These are phyloP conservation scores for Russula sp. DNA, from an alignment of 768 basidiomycete genomes.

Conservation along the genomic window DNA sequence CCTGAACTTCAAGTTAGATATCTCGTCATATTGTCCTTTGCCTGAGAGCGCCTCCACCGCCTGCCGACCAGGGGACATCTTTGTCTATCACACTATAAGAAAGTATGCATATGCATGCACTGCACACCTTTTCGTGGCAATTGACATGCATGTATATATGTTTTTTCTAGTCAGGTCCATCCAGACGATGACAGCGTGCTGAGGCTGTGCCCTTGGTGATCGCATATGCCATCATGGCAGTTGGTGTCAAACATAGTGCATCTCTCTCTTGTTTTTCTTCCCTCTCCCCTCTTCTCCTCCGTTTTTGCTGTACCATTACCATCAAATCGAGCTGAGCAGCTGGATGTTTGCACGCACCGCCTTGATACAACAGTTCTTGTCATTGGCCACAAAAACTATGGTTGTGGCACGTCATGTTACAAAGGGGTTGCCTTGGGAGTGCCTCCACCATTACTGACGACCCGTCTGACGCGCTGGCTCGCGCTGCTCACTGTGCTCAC, in stretches of 20 bases:
- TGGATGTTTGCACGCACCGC: too few species aligned
- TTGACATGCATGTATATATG: neutral
- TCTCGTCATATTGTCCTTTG: too few species aligned
- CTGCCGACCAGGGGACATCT: slow-evolving; percentile 70
- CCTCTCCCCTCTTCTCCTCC: too few species aligned
- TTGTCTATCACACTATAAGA: slow-evolving; percentile 81
- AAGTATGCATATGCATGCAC: slow-evolving; percentile 40
- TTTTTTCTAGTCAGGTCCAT: slow-evolving; percentile 57
- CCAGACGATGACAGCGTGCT: slow-evolving; percentile 62
- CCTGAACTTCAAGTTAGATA: too few species aligned
- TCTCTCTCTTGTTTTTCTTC: slow-evolving; percentile 27
- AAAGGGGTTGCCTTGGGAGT: slow-evolving; percentile 28
- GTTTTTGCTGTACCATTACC: neutral
- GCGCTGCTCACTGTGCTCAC: slow-evolving; percentile 54
- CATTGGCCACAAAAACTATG: slow-evolving; percentile 68
- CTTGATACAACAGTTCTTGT: slow-evolving; percentile 57
- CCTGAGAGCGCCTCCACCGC: slow-evolving; percentile 70
- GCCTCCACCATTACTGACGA: slow-evolving; percentile 24
- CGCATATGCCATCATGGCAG: slow-evolving; percentile 58
- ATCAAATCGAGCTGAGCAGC: too few species aligned
- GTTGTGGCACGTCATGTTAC: slow-evolving; percentile 49
- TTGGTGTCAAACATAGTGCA: slow-evolving; percentile 74
- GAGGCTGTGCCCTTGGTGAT: slow-evolving; percentile 66
- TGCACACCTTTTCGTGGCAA: too few species aligned
- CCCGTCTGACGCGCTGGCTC: slow-evolving; percentile 59